Base-by-base conservation (phyloP, 2,329 filamentous ascomycete genomes). In the Immersiporthe knoxdaviesiana region DNA sequence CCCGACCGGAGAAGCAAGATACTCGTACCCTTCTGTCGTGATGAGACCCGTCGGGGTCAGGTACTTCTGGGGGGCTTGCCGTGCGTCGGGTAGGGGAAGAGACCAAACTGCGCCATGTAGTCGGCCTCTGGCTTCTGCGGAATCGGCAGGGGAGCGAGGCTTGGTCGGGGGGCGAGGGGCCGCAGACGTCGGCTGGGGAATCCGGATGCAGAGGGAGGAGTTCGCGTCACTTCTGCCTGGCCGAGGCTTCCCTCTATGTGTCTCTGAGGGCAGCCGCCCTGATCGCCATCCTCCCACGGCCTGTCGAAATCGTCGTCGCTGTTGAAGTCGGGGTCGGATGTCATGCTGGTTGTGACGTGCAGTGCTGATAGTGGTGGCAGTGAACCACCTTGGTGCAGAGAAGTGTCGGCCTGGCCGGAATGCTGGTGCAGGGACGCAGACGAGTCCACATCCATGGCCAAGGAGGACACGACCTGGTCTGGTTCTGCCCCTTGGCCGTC, bases 1-100 rank as follows among this genome's bases (percentile, higher is more conserved):
- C 0, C 11, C 32, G 3, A 44, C 54, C 0, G 63, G 58, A 3
- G n/a, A 14, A 14, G 66, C 62, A 11, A 68, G 39, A 41, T 66
- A 68, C 47, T 68, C 69, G 39, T 66, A 68, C 2, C 69, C 66
- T n/a, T 68, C 41, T n/a, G 62, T 63, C 2, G 54, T 60, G 50
- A 70, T 54, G 16, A 63, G 41, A 2, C 69, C 69, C 1, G 10
- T 39, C 1, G 66, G 66, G 0, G 63, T 60, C 14, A 61, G 58
- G 14, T 66, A 70, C 30, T 62, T 65, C 21, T 66, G 66, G 11
- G 65, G 59, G 63, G 10, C 54, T 58, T 63, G 18, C 52, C 65
- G 14, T 18, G 61, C 0, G 60, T 66, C 2, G 59, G 62, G 6
- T 59, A 63, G 1, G 69, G 66, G 10, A 30, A 66, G 6, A 70